Conservation (phyloP, 2,329 filamentous ascomycete genomes). For the Mariannaea elegans region DNA sequence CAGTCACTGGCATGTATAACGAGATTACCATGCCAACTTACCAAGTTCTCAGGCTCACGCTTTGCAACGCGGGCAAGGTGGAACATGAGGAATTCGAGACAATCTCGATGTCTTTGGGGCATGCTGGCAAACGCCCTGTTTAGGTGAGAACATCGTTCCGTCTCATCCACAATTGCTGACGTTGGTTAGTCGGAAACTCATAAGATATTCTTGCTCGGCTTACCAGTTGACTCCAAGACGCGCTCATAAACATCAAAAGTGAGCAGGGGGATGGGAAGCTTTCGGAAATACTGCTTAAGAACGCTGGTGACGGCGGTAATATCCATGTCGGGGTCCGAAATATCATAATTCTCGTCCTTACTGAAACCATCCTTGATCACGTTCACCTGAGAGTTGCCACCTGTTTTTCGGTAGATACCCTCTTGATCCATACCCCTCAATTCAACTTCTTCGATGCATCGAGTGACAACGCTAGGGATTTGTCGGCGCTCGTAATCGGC, state of each 20-base stretch:
- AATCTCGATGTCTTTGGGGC: slow-evolving; percentile 85
- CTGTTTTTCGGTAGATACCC: slow-evolving; percentile 97
- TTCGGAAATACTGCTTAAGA: slow-evolving; percentile 97
- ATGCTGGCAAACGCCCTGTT: slow-evolving; percentile 79
- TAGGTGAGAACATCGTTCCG: slow-evolving; percentile 76
- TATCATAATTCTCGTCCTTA: slow-evolving; percentile 84
- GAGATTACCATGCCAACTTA: slow-evolving; percentile 51
- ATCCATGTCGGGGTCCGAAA: slow-evolving; percentile 91
- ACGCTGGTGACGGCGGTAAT: slow-evolving; percentile 97
- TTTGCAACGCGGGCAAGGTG: slow-evolving; percentile 88
- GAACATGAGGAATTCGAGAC: slow-evolving; percentile 92
- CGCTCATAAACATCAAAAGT: slow-evolving; percentile 93
- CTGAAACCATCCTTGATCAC: slow-evolving; percentile 92
- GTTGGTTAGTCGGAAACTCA: slow-evolving; percentile 32
- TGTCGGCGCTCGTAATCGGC: slow-evolving; percentile 88
- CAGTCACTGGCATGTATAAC: slow-evolving; percentile 19
- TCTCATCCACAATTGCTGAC: slow-evolving; percentile 69
- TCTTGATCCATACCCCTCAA: slow-evolving; percentile 96
- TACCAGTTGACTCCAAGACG: slow-evolving; percentile 82
- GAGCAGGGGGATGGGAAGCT: slow-evolving; percentile 86
- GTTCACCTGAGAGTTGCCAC: slow-evolving; percentile 90
- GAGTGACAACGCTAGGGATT: slow-evolving; percentile 88
- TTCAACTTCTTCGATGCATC: slow-evolving; percentile 97
- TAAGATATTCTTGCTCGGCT: slow-evolving; percentile 44
- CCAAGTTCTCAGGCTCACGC: slow-evolving; percentile 84